These are phyloP conservation scores for Spiraea crenata DNA, from an alignment of 331 rosid genomes.

Conservation along the genomic window DNA sequence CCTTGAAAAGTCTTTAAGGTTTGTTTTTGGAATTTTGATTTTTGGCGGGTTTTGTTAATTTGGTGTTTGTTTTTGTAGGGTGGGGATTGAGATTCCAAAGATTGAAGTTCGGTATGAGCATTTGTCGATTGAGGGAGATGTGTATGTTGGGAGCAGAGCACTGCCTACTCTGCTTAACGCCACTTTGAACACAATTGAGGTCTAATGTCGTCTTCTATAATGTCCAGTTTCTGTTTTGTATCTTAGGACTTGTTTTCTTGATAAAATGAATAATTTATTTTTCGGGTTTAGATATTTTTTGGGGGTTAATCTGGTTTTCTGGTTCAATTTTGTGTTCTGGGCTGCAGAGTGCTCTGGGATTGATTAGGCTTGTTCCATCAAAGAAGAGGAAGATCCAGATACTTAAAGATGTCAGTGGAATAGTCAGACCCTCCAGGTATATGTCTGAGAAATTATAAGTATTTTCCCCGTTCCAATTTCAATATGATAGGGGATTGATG, in stretches of 20 bases:
- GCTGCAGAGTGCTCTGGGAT: slow-evolving; percentile 49
- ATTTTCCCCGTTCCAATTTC: neutral
- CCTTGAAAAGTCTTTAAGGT: neutral
- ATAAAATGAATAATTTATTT: too few relatives aligned
- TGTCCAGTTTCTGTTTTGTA: too few relatives aligned
- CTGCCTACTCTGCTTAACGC: slow-evolving; percentile 64
- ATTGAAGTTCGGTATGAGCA: slow-evolving; percentile 63
- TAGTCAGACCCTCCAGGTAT: slow-evolving; percentile 79
- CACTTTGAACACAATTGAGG: slow-evolving; percentile 53
- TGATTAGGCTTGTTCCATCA: slow-evolving; percentile 58
- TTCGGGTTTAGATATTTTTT: slow-evolving; percentile 1
- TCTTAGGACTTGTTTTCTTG: too few relatives aligned
- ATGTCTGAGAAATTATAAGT: neutral
- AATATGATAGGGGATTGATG: neutral
- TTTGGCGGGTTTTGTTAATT: too few relatives aligned
- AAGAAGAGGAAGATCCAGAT: slow-evolving; percentile 68
- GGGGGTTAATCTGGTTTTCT: neutral
- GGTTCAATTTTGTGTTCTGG: neutral
- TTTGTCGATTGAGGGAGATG: slow-evolving; percentile 62
- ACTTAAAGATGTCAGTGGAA: slow-evolving; percentile 63
- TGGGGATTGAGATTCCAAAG: slow-evolving; percentile 70
- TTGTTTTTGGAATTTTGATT: neutral
- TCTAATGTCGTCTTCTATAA: too few relatives aligned
- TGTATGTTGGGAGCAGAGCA: slow-evolving; percentile 68
- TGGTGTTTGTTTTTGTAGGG: slow-evolving; percentile 26